Evolutionary conservation across 139 green algal species (phyloP).

Genomic region (Marvania coccoides): DNA sequence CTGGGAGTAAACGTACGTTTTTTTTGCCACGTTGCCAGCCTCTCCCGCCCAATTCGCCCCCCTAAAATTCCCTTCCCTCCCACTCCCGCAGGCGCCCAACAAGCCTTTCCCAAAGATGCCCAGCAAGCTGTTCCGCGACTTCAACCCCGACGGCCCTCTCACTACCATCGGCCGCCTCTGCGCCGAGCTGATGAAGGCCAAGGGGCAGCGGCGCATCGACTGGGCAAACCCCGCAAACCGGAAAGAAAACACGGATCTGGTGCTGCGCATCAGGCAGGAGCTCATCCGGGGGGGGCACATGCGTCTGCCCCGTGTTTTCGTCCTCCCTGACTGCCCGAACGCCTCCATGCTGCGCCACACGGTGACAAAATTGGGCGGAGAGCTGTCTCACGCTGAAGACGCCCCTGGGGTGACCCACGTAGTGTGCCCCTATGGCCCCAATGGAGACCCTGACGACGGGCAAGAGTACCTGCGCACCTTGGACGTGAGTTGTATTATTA

Average conservation of each 20-base stretch:
- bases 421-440: constrained; percentile 56
- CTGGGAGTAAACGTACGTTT: constrained; percentile 55
- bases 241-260: constrained; percentile 59
- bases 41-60: not conserved
- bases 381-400: constrained; percentile 29
- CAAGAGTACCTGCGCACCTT: constrained; percentile 59
- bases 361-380: constrained; percentile 14
- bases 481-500: constrained; percentile 50
- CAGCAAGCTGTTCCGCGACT: constrained; percentile 30
- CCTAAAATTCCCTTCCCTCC: not conserved
- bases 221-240: constrained; percentile 43
- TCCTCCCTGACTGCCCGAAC: constrained; percentile 17
- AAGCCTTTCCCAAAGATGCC: constrained; percentile 48
- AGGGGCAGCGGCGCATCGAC: constrained; percentile 49
- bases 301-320: constrained; percentile 31
- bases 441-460: constrained; percentile 63
- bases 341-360: not conserved
- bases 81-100: constrained; percentile 26
- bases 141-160: constrained; percentile 37
- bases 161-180: constrained; percentile 42
- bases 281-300: constrained; percentile 45
- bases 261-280: constrained; percentile 40
- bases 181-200: constrained; percentile 38
- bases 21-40: not conserved
- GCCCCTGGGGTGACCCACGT: constrained; percentile 56